Evolutionary conservation across 2,329 filamentous ascomycete species (phyloP).

Genomic region (Endothia cerciana): DNA sequence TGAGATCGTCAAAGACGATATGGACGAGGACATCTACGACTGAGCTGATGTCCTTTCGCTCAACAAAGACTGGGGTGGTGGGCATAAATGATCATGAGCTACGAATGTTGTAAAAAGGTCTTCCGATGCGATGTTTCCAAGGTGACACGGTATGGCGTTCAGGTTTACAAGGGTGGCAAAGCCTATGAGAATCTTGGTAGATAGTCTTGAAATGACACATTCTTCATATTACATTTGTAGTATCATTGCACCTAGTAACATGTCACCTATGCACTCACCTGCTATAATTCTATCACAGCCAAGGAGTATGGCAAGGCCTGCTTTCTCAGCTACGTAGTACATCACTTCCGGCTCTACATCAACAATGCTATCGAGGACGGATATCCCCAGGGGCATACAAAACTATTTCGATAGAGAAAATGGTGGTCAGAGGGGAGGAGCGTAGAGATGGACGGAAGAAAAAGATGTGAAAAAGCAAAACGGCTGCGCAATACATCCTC

Average conservation of each 20-base stretch:
- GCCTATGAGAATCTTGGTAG: background rate
- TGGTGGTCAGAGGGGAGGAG: background rate
- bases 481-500: no score
- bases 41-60: background rate
- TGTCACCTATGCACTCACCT: background rate
- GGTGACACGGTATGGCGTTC: background rate
- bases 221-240: background rate
- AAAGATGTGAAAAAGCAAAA: no score
- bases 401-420: background rate
- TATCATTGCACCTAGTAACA: background rate
- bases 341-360: background rate
- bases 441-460: no score
- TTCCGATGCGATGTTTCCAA: background rate
- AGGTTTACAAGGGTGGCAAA: background rate
- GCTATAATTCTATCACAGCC: no score
- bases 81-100: slow-evolving; percentile 7
- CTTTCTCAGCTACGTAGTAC: background rate
- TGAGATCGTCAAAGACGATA: slow-evolving; percentile 66
- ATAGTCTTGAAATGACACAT: slow-evolving; percentile 1
- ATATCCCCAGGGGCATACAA: no score
- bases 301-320: background rate
- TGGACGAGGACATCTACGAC: slow-evolving; percentile 56
- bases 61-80: background rate
- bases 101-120: background rate
- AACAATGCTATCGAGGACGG: background rate